These are phyloP conservation scores for Macrolepiota dolichaula DNA, from an alignment of 768 basidiomycete genomes.

Conservation along the genomic window DNA sequence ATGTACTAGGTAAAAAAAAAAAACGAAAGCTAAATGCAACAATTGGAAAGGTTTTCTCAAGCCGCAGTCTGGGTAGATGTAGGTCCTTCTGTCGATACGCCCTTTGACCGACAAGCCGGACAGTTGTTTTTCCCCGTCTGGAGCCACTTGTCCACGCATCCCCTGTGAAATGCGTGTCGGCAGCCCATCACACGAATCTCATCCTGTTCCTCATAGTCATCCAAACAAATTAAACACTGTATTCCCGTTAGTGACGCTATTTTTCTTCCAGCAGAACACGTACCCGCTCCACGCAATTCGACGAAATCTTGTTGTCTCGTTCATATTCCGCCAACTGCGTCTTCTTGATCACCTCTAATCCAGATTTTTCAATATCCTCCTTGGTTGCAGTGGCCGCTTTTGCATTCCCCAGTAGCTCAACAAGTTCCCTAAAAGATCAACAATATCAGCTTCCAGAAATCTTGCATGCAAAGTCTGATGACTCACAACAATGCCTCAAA, in stretches of 20 bases:
- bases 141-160: constrained; percentile 88
- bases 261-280: constrained; percentile 23
- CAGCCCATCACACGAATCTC: constrained; percentile 80
- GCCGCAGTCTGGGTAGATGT: background rate
- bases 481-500: constrained; percentile 76
- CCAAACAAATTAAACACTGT: constrained; percentile 83
- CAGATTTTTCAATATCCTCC: constrained; percentile 84
- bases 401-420: constrained; percentile 76
- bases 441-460: constrained; percentile 3
- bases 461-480: constrained; percentile 9
- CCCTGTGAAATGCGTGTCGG: constrained; percentile 86
- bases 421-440: constrained; percentile 63
- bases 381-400: constrained; percentile 81
- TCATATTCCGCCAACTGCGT: constrained; percentile 51
- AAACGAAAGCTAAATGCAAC: constrained; percentile 1
- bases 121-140: constrained; percentile 86
- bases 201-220: constrained; percentile 78
- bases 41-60: background rate
- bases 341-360: constrained; percentile 71
- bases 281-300: constrained; percentile 81
- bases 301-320: constrained; percentile 58
- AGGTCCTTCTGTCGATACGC: constrained; percentile 6
- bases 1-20: too few species aligned
- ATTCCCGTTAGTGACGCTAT: constrained; percentile 1
- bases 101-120: constrained; percentile 80